Evolutionary conservation across 768 basidiomycete species (phyloP), one percentile per base, ranked within the genome.

Genomic region (Trametes cubensis): DNA sequence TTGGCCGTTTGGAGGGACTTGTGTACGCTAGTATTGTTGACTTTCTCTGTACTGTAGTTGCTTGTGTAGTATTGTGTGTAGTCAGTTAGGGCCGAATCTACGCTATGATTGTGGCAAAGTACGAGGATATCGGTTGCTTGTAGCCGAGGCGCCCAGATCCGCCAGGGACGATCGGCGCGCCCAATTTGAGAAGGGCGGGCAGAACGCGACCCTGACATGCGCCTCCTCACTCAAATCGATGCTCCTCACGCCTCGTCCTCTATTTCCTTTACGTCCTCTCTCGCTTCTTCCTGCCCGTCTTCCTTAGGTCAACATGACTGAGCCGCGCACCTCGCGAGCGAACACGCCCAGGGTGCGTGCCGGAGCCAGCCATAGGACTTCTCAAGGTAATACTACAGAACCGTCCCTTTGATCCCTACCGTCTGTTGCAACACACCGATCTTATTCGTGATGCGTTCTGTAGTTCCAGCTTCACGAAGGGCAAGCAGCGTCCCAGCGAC

Each of bases 401-500:
- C 40, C 26, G n/a, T 30, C 40, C 25, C 25, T 26, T 49, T 45
- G 26, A 18, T n/a, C 34, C 14, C 47, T 57, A 21, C 21, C 17
- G 28, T 18, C 6, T 10, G 17, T 21, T 44, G 39, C 21, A 46
- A 4, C 41, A 14, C 23, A 40, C 45, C 17, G 30, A 57, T 40
- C 55, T n/a, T 26, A 45, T 39, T 49, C 8, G 34, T 11, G 34
- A 49, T 41, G 39, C 40, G 23, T 49, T 6, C 8, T 55, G 14
- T 39, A 6, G 23, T 30, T 30, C 25, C 34, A 57, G 58, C 10
- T 45, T 17, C 54, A 30, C 53, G 58, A 23, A 60, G 66, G 30
- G 66, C 66, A 38, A 64, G 56, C 21, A 64, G 63, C 20, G 62
- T 64, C 0, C 66, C 62, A 13, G 58, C 66, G 10, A 45, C 41